Conservation (phyloP, 139 green algal species). For the Auxenochlorella pyrenoidosa region DNA sequence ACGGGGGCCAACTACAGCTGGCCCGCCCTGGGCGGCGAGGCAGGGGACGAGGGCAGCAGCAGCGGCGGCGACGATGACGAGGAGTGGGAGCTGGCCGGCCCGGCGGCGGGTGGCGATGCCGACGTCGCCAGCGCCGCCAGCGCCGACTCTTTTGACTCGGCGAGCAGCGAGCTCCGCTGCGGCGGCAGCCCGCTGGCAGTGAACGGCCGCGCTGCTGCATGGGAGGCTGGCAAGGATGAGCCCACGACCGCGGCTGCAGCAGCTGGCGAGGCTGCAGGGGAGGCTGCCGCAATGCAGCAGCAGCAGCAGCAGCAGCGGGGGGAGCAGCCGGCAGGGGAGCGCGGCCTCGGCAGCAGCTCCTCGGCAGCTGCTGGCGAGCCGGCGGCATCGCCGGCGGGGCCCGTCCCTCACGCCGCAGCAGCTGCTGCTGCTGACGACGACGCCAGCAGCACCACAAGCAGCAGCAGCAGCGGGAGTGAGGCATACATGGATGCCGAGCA, state of each 20-base stretch:
- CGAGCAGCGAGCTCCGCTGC: neutral
- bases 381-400: neutral
- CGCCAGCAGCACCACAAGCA: neutral
- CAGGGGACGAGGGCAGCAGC: neutral
- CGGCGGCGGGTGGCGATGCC: neutral
- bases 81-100: neutral
- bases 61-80: neutral
- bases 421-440: neutral
- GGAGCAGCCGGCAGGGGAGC: no score
- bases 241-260: no score
- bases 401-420: neutral
- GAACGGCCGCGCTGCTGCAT: no score
- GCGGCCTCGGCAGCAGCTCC: neutral
- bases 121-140: neutral
- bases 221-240: no score
- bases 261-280: no score
- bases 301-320: neutral
- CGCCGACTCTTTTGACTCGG: constrained; percentile 3
- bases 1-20: constrained; percentile 5
- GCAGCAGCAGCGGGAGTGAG: neutral
- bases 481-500: constrained; percentile 1
- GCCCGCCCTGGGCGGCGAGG: neutral
- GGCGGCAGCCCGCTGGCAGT: neutral
- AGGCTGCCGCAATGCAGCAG: neutral
- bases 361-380: neutral